Percentiles rank a stretch among this genome's conserved stretches.
Conservation (phyloP, 2,329 filamentous ascomycete genomes). For the Daldinia sp. region DNA sequence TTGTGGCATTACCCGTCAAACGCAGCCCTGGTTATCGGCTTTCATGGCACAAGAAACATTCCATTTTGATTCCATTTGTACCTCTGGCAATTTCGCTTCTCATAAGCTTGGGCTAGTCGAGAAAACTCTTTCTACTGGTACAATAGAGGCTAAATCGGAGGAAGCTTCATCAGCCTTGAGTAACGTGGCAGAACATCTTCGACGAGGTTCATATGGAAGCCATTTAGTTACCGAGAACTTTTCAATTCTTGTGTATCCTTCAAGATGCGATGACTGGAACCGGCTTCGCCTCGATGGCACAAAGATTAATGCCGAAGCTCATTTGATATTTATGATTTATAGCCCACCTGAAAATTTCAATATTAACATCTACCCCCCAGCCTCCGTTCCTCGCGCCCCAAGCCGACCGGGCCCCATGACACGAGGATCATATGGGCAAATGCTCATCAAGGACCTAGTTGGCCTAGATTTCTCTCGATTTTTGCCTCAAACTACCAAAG, state of each 20-base stretch:
- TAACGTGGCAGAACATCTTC: slow-evolving; percentile 39
- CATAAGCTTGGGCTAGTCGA: slow-evolving; percentile 24
- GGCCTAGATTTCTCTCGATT: slow-evolving; percentile 37
- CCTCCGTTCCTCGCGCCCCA: slow-evolving; percentile 13
- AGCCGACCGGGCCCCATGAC: slow-evolving; percentile 7
- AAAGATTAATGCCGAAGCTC: slow-evolving; percentile 12
- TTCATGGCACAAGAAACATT: slow-evolving; percentile 39
- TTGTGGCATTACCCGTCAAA: slow-evolving; percentile 38
- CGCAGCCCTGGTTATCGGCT: slow-evolving; percentile 37
- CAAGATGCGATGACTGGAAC: slow-evolving; percentile 38
- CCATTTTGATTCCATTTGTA: slow-evolving; percentile 38
- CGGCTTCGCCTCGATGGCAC: slow-evolving; percentile 27
- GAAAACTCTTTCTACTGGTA: slow-evolving; percentile 38
- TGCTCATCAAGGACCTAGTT: slow-evolving; percentile 35
- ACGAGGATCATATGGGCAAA: slow-evolving; percentile 20
- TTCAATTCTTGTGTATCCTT: slow-evolving; percentile 45
- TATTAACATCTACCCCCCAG: slow-evolving; percentile 36
- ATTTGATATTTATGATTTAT: slow-evolving; percentile 42
- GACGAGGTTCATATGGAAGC: slow-evolving; percentile 34
- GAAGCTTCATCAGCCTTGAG: slow-evolving; percentile 28
- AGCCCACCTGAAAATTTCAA: slow-evolving; percentile 30
- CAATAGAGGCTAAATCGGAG: slow-evolving; percentile 28
- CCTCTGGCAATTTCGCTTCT: slow-evolving; percentile 39
- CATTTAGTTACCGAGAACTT: slow-evolving; percentile 41
- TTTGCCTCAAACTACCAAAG: slow-evolving; percentile 35